A percentile compares a stretch with the other conserved stretches of the same genome.
phyloP scores from a whole-genome alignment of 2,329 filamentous ascomycete species.

The Stylonectria norvegica region DNA sequence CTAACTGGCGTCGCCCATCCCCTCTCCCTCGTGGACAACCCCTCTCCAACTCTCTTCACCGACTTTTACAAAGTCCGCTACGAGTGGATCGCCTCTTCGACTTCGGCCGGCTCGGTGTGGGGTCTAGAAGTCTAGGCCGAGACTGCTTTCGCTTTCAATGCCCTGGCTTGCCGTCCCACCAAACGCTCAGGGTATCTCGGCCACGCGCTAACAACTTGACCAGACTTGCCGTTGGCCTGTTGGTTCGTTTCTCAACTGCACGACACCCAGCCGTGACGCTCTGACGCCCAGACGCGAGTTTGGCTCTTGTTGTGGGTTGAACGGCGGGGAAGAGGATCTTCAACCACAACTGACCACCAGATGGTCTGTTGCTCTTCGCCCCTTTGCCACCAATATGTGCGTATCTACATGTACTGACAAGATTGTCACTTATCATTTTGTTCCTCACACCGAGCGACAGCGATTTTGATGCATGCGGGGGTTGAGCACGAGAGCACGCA shows the following conservation, averaged over 20 bases:
- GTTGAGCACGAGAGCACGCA: conserved; percentile 3
- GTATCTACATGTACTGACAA: too few relatives aligned
- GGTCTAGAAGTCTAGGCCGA: background rate
- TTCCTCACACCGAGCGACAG: background rate
- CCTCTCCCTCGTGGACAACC: conserved; percentile 17
- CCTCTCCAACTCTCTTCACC: conserved; percentile 26
- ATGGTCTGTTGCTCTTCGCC: background rate
- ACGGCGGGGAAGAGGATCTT: too few relatives aligned
- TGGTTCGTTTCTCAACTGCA: conserved; percentile 15
- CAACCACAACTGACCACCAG: too few relatives aligned
- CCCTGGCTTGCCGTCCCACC: conserved; percentile 21
- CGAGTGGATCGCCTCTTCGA: conserved; percentile 24
- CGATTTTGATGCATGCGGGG: conserved; percentile 1
- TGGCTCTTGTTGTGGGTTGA: too few relatives aligned
- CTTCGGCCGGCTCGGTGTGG: conserved; percentile 2
- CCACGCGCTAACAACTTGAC: too few relatives aligned
- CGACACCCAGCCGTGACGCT: conserved; percentile 9
- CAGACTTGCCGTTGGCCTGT: conserved; percentile 9
- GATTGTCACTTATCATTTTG: too few relatives aligned
- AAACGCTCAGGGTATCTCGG: conserved; percentile 28
- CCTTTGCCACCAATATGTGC: background rate
- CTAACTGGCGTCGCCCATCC: conserved; percentile 20
- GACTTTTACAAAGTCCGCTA: conserved; percentile 28
- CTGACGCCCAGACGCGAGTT: conserved; percentile 4
- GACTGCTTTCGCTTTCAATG: background rate